A percentile compares a stretch with the other conserved stretches of the same genome.
Evolutionary conservation across 441 rosid genomes (phyloP).

Genomic region (Eruca vesicaria): DNA sequence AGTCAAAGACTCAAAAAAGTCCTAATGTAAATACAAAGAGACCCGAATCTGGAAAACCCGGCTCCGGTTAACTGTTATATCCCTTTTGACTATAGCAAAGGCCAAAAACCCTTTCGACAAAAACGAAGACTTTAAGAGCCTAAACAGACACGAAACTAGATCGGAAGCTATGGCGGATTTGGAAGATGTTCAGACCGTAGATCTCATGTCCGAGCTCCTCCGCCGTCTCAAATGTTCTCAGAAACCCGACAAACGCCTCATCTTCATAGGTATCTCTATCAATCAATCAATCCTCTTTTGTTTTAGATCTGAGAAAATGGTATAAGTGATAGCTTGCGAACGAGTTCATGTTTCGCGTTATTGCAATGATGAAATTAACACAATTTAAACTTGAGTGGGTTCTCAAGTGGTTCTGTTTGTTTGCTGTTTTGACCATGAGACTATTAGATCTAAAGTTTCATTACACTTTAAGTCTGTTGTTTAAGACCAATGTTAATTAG

Average conservation of each 20-base stretch:
- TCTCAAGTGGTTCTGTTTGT: not conserved
- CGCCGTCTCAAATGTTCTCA: constrained; percentile 62
- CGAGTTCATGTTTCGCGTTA: not conserved
- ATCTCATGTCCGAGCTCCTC: constrained; percentile 64
- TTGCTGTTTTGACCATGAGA: not conserved
- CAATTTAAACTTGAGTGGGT: not conserved
- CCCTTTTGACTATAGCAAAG: constrained; percentile 12
- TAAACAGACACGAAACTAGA: constrained; percentile 14
- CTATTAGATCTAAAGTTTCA: constrained; percentile 11
- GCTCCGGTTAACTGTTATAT: constrained; percentile 24
- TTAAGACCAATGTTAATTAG: not conserved
- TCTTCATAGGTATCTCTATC: constrained; percentile 48
- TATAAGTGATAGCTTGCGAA: not conserved
- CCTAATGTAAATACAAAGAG: constrained; percentile 2
- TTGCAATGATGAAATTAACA: not conserved
- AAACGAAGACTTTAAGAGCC: constrained; percentile 21
- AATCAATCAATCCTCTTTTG: not conserved
- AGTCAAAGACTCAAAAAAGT: not conserved
- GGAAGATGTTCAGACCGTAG: constrained; percentile 56
- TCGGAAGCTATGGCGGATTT: constrained; percentile 42
- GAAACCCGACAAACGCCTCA: constrained; percentile 63
- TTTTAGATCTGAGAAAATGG: constrained; percentile 14
- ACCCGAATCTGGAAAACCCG: constrained; percentile 18
- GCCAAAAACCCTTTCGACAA: constrained; percentile 7
- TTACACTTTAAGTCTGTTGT: not conserved